Conservation (phyloP, 176 grass and related monocot genomes). For the Eragrostis curvula region DNA sequence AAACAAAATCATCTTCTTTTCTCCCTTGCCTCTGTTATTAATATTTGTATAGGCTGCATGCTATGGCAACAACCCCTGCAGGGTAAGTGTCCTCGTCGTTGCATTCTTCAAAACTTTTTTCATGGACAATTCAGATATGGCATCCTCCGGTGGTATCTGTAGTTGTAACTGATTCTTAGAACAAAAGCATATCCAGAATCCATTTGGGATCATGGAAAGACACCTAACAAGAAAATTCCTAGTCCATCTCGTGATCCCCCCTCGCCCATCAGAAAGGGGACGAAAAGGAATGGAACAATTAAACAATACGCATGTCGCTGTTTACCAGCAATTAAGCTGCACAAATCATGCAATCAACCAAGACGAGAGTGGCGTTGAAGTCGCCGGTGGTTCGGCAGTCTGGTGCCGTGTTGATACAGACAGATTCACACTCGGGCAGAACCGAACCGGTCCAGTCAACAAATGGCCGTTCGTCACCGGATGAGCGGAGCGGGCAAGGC, state of each 20-base stretch:
- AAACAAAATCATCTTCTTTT: too few relatives aligned
- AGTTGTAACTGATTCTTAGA: too few relatives aligned
- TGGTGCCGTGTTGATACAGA: neutral
- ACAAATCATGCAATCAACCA: neutral
- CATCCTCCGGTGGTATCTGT: too few relatives aligned
- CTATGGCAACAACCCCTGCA: too few relatives aligned
- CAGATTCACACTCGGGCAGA: neutral
- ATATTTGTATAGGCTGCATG: too few relatives aligned
- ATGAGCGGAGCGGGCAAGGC: neutral
- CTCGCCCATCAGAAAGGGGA: neutral
- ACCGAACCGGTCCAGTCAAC: neutral
- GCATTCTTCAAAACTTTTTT: too few relatives aligned
- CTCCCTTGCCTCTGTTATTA: too few relatives aligned
- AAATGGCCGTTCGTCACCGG: neutral
- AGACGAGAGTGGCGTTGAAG: neutral
- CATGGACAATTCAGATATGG: too few relatives aligned
- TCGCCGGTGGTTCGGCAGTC: slow-evolving; percentile 24
- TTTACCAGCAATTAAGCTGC: neutral
- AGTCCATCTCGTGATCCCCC: neutral
- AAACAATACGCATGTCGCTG: slow-evolving; percentile 26
- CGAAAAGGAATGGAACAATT: neutral
- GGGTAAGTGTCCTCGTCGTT: too few relatives aligned
- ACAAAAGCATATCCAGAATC: neutral
- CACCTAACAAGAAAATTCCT: neutral
- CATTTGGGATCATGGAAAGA: neutral